Base-by-base conservation (phyloP, 202 grass and related monocot species). In the Schoenoplectus tabernaemontani region DNA sequence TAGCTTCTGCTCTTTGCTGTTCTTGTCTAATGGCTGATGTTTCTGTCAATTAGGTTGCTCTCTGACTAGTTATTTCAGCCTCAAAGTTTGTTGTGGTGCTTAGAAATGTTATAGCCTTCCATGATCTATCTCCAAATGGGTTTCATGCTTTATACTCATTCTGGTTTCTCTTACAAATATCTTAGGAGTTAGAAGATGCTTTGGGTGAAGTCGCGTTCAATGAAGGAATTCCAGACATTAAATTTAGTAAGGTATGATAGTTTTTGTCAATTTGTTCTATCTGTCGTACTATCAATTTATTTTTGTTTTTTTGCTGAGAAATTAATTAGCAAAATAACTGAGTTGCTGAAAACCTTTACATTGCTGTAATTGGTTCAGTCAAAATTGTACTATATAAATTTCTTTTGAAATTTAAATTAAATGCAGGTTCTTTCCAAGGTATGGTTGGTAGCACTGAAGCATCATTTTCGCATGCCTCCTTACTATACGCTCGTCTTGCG, bases 381-480 rank as follows among this genome's bases (percentile, higher is more conserved):
- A 69, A 67, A n/a, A 65, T 82, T 9, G 36, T 82, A 22, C 24
- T 3, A 57, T 56, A 57, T n/a, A 47, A 57, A 34, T 36, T 70
- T 65, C 16, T 36, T 15, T 11, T 57, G 36, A 70, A 53, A 3
- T 6, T 82, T 2, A 26, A 69, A 30, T 50, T 80, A 36, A 20
- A 26, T 89, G 23, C 81, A 97, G 95, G 95, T 97, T 84, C 91
- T 97, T 89, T 87, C 85, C 57, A 97, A 89, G 82, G 88, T 94
- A 73, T 97, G 86, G 91, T 94, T 87, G 17, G 84, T 97, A 75
- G 91, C 95, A 79, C 74, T 97, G 81, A 94, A 89, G 61, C 91
- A 97, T 74, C 89, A 97, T 17, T 97, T 97, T 77, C 91, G 84
- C 72, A 97, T 97, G 95, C 95, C 95, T 47, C 86, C 95, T 36